Base-by-base conservation (phyloP, 2,329 filamentous ascomycete species). In the Neofusicoccum laricinum region DNA sequence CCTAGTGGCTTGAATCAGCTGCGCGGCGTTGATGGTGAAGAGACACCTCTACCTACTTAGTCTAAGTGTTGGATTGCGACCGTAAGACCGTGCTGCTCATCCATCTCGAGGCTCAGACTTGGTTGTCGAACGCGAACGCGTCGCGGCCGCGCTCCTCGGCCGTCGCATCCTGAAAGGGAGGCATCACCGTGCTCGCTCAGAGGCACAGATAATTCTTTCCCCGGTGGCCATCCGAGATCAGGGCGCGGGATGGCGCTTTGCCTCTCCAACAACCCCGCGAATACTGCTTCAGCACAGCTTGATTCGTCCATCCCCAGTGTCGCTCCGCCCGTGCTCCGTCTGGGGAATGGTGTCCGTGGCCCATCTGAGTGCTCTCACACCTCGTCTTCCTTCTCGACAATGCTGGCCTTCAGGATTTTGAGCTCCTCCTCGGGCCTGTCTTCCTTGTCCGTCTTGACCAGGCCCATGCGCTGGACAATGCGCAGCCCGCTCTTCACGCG, bases 361-460 rank as follows among this genome's bases (percentile, higher is more conserved):
- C 14, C 4, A 2, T 19, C 21, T 25, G 14, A n/a, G 15, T 4
- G 3, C 11, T n/a, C 36, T 58, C 51, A 64, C 61, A 49, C 61
- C 14, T 40, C 50, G 55, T 78, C 77, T 30, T 82, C 84, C 48
- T 82, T 84, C 68, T 90, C 88, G n/a, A 91, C 73, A 17, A 96
- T 82, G 67, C 84, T 85, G 10, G 92, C 92, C 69, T 81, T 86
- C 49, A 92, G 74, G 66, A 98, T 94, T 80, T 86, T 93, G 63
- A 98, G 86, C 70, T 96, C 88, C 70, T 96, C 90, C 5, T 88
- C 78, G 0, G 95, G 95, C 70, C 89, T 82, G 77, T 98, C 95
- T 70, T 94, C 92, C 7, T 80, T 79, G 25, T 87, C 91, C 0
- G 93, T 97, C 80, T 90, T 92, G 57, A 97, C 92, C 65, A 95